These are phyloP conservation scores for Chaetomidium leptoderma DNA, from an alignment of 495 filamentous ascomycete genomes.

Conservation along the genomic window DNA sequence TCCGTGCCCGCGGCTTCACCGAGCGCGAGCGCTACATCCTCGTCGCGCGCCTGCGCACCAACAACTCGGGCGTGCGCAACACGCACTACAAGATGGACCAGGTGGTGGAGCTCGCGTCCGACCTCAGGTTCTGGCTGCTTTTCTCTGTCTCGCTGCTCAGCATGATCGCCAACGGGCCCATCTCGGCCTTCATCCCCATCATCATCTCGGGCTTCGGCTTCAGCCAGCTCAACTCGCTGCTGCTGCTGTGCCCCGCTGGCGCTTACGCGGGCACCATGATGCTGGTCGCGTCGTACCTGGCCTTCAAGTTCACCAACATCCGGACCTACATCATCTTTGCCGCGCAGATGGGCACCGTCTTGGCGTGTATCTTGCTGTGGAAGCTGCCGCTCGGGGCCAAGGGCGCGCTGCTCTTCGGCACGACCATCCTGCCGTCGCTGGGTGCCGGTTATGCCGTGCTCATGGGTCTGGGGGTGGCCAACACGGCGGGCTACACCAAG, in stretches of 20 bases:
- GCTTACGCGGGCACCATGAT: conserved; percentile 37
- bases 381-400: conserved; percentile 31
- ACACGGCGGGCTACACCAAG: conserved; percentile 47
- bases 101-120: conserved; percentile 42
- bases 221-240: conserved; percentile 41
- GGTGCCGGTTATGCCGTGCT: conserved; percentile 20
- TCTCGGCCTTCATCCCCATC: conserved; percentile 37
- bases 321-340: background rate
- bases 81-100: conserved; percentile 45
- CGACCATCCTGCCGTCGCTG: conserved; percentile 34
- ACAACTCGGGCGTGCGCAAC: conserved; percentile 42
- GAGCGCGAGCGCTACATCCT: conserved; percentile 41
- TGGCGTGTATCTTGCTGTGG: conserved; percentile 33
- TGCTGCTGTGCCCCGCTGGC: conserved; percentile 41
- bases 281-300: conserved; percentile 34
- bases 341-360: background rate
- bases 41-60: conserved; percentile 36
- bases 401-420: conserved; percentile 40
- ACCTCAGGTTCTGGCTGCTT: conserved; percentile 43
- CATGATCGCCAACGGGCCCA: conserved; percentile 44
- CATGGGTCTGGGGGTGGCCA: conserved; percentile 45
- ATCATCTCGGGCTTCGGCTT: conserved; percentile 47
- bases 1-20: conserved; percentile 38
- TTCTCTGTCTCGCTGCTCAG: conserved; percentile 35
- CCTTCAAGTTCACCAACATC: conserved; percentile 20